Conservation (phyloP, 1,284 basidiomycete genomes). For the Vanrija sp. region DNA sequence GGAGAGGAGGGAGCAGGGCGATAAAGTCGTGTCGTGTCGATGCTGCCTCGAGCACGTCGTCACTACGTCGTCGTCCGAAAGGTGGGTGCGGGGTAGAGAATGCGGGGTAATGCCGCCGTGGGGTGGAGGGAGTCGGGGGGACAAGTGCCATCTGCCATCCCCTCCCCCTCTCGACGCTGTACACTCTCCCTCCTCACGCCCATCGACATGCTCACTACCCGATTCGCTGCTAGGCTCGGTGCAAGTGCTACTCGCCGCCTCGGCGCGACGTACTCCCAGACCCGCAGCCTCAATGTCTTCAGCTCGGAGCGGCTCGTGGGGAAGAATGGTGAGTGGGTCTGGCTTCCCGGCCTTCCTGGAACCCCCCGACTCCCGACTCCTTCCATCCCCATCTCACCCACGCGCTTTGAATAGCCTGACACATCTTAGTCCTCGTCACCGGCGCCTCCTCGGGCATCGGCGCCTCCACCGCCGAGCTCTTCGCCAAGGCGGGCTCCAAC, state of each 20-base stretch:
- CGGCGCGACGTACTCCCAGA: background rate
- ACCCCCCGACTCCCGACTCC: background rate
- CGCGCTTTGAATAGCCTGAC: background rate
- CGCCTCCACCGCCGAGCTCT: slow-evolving; percentile 41
- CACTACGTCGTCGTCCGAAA: background rate
- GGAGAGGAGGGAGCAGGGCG: background rate
- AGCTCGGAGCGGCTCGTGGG: slow-evolving; percentile 19
- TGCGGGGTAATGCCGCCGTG: background rate
- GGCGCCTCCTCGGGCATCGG: slow-evolving; percentile 46
- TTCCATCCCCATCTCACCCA: background rate
- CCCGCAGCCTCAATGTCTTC: slow-evolving; percentile 6
- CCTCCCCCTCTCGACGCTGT: background rate
- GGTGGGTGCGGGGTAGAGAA: background rate
- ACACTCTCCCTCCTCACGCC: background rate
- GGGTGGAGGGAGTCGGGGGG: too few species aligned
- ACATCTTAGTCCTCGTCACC: slow-evolving; percentile 36
- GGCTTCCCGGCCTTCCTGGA: background rate
- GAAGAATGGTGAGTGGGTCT: slow-evolving; percentile 27
- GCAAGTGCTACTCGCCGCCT: background rate
- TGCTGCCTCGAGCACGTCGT: background rate
- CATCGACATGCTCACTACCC: background rate
- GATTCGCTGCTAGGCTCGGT: background rate
- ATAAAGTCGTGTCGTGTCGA: background rate
- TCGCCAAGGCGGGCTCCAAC: slow-evolving; percentile 38
- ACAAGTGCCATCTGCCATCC: too few species aligned